Base-by-base conservation (phyloP, 2,329 filamentous ascomycete species). In the Alternaria sp. region DNA sequence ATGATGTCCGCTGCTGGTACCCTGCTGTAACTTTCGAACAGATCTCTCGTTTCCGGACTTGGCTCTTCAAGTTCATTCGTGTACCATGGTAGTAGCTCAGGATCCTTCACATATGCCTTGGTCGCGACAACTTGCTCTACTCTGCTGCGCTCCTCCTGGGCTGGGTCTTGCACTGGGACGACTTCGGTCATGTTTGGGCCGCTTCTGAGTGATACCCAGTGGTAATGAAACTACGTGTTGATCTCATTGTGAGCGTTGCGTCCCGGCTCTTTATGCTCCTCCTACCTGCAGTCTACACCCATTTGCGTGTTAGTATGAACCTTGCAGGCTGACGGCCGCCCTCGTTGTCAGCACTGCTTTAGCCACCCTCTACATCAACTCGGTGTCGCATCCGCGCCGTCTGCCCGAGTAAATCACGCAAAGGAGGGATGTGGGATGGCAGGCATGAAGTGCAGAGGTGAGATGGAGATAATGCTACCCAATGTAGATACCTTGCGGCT, bases 21-120 rank as follows among this genome's bases (percentile, higher is more conserved):
- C 23, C 76, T 75, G 68, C 78, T 79, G 67, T 82, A 83, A 9
- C 69, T 75, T 60, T 82, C 79, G 15, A 83, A 75, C 14, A 82
- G 63, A 8, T 79, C 68, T 33, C 72, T 67, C 3, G 78, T 75
- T 15, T 65, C 68, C 12, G 75, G 71, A 25, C 70, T 69, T 3
- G 81, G 63, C 12, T 78, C 67, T 15, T 68, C 63, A 5, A 78
- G 43, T 6, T 79, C 70, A n/a, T 71, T 71, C n/a, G 67, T 65
- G 47, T 74, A 79, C 76, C 74, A 80, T 5, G 74, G 73, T n/a
- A 69, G 58, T 14, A 71, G 61, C 26, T 72, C 73, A 15, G 69
- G 73, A 11, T 70, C 51, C 9, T 70, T 60, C 15, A 71, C 47
- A 30, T 70, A 73, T 15, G 59, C 62, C 47, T 73, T 72, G 53